Conservation (phyloP, 306 rosid genomes). For the Trichosanthes cucumerina region DNA sequence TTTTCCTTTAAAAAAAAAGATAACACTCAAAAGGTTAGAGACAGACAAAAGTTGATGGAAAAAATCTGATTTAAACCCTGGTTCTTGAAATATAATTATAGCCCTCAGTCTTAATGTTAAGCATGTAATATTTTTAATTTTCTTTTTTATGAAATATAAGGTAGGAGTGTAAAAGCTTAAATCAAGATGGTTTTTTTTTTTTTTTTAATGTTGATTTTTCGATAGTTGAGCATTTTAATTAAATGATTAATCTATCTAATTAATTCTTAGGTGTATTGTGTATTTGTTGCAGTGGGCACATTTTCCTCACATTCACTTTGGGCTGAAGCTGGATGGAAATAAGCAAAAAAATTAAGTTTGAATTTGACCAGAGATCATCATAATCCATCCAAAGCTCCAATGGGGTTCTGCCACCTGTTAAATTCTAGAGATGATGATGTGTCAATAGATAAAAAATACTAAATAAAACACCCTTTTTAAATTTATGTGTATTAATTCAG, state of each 20-base stretch:
- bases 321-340: slow-evolving; percentile 73
- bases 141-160: too few relatives aligned
- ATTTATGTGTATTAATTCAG: slow-evolving; percentile 3
- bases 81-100: neutral
- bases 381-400: neutral
- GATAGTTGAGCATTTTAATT: neutral
- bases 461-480: neutral
- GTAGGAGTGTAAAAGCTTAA: too few relatives aligned
- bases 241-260: neutral
- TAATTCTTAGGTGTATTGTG: neutral
- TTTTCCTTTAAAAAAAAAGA: neutral
- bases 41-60: neutral
- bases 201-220: neutral
- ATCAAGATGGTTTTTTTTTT: too few relatives aligned
- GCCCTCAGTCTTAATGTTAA: neutral
- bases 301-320: slow-evolving; percentile 94
- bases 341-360: slow-evolving; percentile 45
- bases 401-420: slow-evolving; percentile 1
- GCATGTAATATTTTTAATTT: too few relatives aligned
- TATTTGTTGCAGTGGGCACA: slow-evolving; percentile 84
- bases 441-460: slow-evolving; percentile 1
- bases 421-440: slow-evolving; percentile 3
- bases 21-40: neutral
- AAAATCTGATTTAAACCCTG: neutral
- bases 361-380: slow-evolving; percentile 7